Percentiles rank a stretch among this genome's conserved stretches.
Conservation (phyloP, 1,284 basidiomycete genomes). For the Trichosporon ovoides region DNA sequence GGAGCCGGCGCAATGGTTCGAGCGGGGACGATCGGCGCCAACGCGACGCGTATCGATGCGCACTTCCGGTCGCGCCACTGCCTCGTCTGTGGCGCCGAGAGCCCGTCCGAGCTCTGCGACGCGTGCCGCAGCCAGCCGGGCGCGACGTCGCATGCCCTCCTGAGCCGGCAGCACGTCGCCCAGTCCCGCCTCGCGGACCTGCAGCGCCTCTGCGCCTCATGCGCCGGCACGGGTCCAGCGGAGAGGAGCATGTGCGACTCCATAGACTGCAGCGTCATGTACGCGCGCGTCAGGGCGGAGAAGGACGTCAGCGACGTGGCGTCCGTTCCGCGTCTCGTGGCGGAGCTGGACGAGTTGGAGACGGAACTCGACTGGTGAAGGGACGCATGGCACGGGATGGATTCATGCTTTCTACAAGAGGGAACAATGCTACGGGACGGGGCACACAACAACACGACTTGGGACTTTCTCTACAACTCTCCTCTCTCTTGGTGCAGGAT, state of each 20-base stretch:
- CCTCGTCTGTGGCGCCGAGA: slow-evolving; percentile 7
- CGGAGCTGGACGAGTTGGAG: slow-evolving; percentile 13
- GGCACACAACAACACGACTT: slow-evolving; percentile 9
- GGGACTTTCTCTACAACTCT: slow-evolving; percentile 3
- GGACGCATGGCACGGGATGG: background rate
- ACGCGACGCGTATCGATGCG: slow-evolving; percentile 22
- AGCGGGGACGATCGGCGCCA: background rate
- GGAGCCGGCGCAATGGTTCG: background rate
- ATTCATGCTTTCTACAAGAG: background rate
- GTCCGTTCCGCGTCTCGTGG: slow-evolving; percentile 26
- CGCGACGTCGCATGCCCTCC: slow-evolving; percentile 59
- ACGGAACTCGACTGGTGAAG: slow-evolving; percentile 14
- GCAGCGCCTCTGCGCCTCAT: slow-evolving; percentile 67
- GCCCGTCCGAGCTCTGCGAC: slow-evolving; percentile 54
- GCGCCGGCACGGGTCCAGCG: slow-evolving; percentile 55
- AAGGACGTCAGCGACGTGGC: slow-evolving; percentile 53
- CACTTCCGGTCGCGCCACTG: slow-evolving; percentile 11
- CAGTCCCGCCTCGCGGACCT: slow-evolving; percentile 58
- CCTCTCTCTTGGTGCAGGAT: too few species aligned
- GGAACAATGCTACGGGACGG: background rate
- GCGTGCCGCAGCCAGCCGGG: slow-evolving; percentile 58
- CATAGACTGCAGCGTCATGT: slow-evolving; percentile 77
- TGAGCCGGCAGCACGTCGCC: slow-evolving; percentile 57
- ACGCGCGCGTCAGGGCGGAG: slow-evolving; percentile 63
- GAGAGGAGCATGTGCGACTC: slow-evolving; percentile 72